phyloP scores from a whole-genome alignment of 2,329 filamentous ascomycete species.

The Botrytis tulipae region DNA sequence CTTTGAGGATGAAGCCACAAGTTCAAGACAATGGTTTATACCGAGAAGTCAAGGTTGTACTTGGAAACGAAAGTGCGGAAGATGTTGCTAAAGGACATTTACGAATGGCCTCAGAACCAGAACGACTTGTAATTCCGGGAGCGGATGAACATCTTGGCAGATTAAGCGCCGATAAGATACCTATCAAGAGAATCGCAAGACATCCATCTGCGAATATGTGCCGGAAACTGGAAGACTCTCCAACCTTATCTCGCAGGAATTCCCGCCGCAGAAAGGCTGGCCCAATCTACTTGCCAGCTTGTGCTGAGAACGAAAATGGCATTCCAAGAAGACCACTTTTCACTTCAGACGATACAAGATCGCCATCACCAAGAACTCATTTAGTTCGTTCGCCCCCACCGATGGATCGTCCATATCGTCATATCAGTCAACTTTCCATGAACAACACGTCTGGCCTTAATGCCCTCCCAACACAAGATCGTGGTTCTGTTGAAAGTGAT shows the following conservation, averaged over 20 bases:
- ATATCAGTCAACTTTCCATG: not conserved
- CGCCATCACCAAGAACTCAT: not conserved
- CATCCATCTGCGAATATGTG: not conserved
- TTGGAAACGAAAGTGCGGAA: not conserved
- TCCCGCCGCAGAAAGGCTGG: not conserved
- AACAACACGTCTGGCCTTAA: not conserved
- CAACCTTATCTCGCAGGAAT: not conserved
- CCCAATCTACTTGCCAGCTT: not conserved
- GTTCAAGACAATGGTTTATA: not conserved
- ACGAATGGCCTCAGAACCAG: constrained; percentile 1
- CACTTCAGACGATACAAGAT: not conserved
- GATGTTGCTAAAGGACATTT: not conserved
- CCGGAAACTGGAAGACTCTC: not conserved
- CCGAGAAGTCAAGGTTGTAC: not conserved
- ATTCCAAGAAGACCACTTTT: not conserved
- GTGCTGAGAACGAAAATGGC: not conserved
- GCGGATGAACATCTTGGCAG: not conserved
- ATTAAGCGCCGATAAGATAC: not conserved
- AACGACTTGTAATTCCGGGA: not conserved
- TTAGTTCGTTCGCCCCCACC: not conserved
- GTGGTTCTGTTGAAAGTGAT: not conserved
- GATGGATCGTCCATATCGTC: constrained; percentile 17
- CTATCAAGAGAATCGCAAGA: not conserved
- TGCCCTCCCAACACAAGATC: not conserved
- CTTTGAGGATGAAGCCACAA: constrained; percentile 12